phyloP scores from a whole-genome alignment of 768 basidiomycete species.

The Pulveroboletus ravenelii region DNA sequence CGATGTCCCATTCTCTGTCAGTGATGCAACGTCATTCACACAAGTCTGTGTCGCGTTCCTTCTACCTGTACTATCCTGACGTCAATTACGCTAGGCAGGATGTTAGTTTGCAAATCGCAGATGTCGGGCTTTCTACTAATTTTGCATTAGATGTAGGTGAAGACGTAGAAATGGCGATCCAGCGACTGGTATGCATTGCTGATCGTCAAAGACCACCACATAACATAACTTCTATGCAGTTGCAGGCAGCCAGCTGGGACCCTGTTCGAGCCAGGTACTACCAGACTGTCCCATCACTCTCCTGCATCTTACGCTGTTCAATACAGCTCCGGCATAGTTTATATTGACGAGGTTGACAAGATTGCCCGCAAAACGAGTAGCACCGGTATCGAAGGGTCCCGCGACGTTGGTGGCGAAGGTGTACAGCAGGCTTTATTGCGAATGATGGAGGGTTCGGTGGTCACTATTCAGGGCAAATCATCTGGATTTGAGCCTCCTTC shows the following conservation, averaged over 20 bases:
- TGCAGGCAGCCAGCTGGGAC: constrained; percentile 90
- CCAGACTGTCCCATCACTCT: neutral
- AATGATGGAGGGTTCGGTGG: constrained; percentile 89
- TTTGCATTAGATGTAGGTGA: constrained; percentile 77
- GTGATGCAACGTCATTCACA: constrained; percentile 92
- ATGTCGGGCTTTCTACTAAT: constrained; percentile 2
- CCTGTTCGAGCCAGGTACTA: constrained; percentile 74
- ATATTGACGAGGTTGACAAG: constrained; percentile 96
- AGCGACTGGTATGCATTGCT: constrained; percentile 57
- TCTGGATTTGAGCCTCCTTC: constrained; percentile 43
- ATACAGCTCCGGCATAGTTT: constrained; percentile 83
- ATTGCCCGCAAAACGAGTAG: constrained; percentile 60
- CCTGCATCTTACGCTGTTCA: constrained; percentile 4
- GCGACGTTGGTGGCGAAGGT: constrained; percentile 93
- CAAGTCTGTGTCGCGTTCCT: constrained; percentile 46
- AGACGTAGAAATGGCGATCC: constrained; percentile 90
- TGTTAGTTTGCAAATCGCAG: constrained; percentile 43
- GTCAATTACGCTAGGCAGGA: constrained; percentile 48
- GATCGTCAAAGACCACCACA: neutral
- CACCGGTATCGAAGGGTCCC: constrained; percentile 60
- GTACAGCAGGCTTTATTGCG: constrained; percentile 90
- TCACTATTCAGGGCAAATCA: constrained; percentile 77
- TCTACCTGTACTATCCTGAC: constrained; percentile 2
- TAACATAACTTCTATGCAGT: constrained; percentile 35
- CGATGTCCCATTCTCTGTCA: constrained; percentile 91